phyloP scores from a whole-genome alignment of 2,329 filamentous ascomycete genomes.

The Nannizzia gypsea region DNA sequence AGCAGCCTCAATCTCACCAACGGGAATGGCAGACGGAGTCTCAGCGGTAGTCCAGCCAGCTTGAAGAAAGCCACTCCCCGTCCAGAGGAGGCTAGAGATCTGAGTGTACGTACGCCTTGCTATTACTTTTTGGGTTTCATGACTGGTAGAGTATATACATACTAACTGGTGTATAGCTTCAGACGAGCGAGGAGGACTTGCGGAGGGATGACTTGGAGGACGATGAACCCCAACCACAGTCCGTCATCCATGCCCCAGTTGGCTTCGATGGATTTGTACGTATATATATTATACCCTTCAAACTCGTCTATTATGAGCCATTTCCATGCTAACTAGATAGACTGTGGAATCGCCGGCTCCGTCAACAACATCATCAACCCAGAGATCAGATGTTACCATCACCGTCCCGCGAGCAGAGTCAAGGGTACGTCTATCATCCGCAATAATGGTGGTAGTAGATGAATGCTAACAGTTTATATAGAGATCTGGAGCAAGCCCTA shows the following conservation, averaged over 20 bases:
- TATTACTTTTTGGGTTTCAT: not conserved
- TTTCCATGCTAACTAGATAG: conserved; percentile 6
- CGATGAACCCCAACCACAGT: conserved; percentile 61
- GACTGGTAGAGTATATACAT: not conserved
- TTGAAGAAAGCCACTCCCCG: not conserved
- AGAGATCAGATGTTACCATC: conserved; percentile 25
- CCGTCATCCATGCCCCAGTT: conserved; percentile 81
- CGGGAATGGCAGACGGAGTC: not conserved
- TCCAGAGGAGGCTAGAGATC: not conserved
- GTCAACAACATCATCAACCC: conserved; percentile 20
- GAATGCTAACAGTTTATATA: conserved; percentile 5
- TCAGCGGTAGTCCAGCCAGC: not conserved
- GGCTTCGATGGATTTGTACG: conserved; percentile 69
- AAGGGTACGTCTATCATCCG: conserved; percentile 16
- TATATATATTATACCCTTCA: no score
- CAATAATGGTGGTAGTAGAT: not conserved
- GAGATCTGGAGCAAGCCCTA: conserved; percentile 31
- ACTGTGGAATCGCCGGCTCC: conserved; percentile 10
- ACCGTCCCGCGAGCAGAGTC: conserved; percentile 11
- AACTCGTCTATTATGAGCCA: not conserved
- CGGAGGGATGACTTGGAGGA: conserved; percentile 30
- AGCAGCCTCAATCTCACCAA: conserved; percentile 3
- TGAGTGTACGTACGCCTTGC: not conserved
- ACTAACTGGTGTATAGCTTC: conserved; percentile 20
- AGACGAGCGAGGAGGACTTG: conserved; percentile 18